A percentile compares a stretch with the other conserved stretches of the same genome.
Conservation (phyloP, 2,329 filamentous ascomycete species). For the Alternaria consortialis region DNA sequence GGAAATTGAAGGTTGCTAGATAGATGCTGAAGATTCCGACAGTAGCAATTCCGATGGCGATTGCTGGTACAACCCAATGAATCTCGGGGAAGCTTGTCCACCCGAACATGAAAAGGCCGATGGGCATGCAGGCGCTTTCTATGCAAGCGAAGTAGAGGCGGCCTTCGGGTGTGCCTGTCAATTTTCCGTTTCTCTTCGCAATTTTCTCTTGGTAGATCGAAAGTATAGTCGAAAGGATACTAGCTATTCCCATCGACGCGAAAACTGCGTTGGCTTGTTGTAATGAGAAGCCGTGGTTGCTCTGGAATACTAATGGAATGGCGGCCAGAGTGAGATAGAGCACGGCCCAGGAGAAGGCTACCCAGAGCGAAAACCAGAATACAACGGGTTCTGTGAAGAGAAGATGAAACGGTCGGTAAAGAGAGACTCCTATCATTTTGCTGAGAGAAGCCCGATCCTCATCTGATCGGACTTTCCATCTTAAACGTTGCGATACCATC, state of each 20-base stretch:
- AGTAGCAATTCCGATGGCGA: conserved; percentile 77
- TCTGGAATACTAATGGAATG: conserved; percentile 78
- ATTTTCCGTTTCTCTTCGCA: conserved; percentile 58
- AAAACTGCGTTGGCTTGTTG: conserved; percentile 78
- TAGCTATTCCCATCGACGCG: conserved; percentile 73
- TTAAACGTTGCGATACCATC: conserved; percentile 64
- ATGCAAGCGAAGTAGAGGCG: conserved; percentile 86
- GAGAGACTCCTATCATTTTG: conserved; percentile 76
- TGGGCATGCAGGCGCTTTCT: conserved; percentile 76
- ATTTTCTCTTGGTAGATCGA: conserved; percentile 78
- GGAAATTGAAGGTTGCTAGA: conserved; percentile 89
- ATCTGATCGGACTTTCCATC: conserved; percentile 83
- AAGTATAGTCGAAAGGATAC: conserved; percentile 71
- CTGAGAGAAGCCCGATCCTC: conserved; percentile 74
- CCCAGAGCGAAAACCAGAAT: conserved; percentile 89
- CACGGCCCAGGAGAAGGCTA: conserved; percentile 87
- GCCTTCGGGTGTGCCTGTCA: conserved; percentile 68
- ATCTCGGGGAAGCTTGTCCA: conserved; percentile 70
- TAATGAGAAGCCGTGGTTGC: conserved; percentile 72
- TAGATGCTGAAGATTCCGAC: conserved; percentile 83
- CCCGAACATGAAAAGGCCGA: conserved; percentile 83
- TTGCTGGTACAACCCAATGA: conserved; percentile 76
- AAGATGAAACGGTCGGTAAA: conserved; percentile 80
- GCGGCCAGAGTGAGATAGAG: conserved; percentile 86
- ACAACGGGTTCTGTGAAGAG: conserved; percentile 80